Base-by-base conservation (phyloP, 768 basidiomycete species). In the Sistotremastrum niveocremeum region DNA sequence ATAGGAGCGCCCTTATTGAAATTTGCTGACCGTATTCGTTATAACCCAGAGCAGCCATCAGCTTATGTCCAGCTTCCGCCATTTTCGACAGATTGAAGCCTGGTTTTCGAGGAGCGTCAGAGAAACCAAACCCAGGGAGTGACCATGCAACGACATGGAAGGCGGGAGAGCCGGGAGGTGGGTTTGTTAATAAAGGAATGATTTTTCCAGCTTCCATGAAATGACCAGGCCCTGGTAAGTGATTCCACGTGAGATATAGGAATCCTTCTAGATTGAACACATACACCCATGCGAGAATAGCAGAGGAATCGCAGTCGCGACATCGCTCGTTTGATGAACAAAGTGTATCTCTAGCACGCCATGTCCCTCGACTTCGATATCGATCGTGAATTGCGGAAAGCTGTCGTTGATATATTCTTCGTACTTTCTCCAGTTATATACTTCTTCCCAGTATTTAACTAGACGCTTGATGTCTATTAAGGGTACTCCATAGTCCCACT, bases 341-440 rank as follows among this genome's bases (percentile, higher is more conserved):
- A 48, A 48, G 38, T 48, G 47, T 38, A 48, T 30, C 6, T 47
- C 44, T 33, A 47, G 29, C 32, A 20, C 20, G 20, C 20, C 20
- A 20, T 20, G 20, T 20, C 49, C 49, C 8, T 50, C 49, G 20
- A 49, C 47, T 7, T 41, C 39, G 31, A 50, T 49, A 43, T 50
- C 49, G 9, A 33, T 12, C 12, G 50, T 51, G 29, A 44, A 51
- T 41, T 49, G 48, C 10, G 48, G 40, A 8, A 51, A 39, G 20
- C 20, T 20, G 2, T 41, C 42, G 31, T 51, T 51, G 5, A 51
- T 41, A 7, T 38, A 5, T 7, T n/a, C 31, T 38, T 51, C 50
- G 10, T 51, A 42, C 20, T 45, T 35, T 30, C 38, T 44, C 50
- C 50, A 51, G 34, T 51, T 43, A 28, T 38, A 51, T 10, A 38